Base-by-base conservation (phyloP, 805 yeast genomes). In the Hyphopichia homilentoma region DNA sequence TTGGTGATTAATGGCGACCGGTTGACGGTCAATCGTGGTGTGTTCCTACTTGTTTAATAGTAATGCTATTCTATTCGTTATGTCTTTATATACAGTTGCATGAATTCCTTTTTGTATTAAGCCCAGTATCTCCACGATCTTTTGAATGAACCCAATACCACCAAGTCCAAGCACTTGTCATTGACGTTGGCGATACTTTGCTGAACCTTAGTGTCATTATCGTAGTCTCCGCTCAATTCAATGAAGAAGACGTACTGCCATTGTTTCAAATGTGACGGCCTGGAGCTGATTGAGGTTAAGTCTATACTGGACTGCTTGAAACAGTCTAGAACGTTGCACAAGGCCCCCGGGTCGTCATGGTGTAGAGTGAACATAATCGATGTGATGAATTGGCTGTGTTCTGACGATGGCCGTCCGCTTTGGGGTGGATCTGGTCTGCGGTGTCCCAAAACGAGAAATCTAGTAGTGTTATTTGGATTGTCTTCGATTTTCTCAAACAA, bases 161-260 rank as follows among this genome's bases (percentile, higher is more conserved):
- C 75, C 50, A 79, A 60, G 24, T 70, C 73, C 32, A 67, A 51
- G 32, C 82, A 75, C 20, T 54, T 58, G 2, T 45, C 43, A 17
- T 64, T 48, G 25, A 83, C 54, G 26, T 72, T 73, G 2, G 50
- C 32, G 26, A 79, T 38, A 28, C 74, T 73, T 19, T 39, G 36
- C 33, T 39, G 41, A 12, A 62, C 48, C 1, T 47, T 47, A 12
- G 58, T 63, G 25, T 49, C 52, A 16, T 52, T 48, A 14, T 42
- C 39, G 2, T 43, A 40, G 30, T 63, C 49, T 3, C 78, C 77
- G 54, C 71, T 66, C 20, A 78, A 74, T 49, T 88, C 97, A 7
- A 84, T 74, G 47, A 84, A 87, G 58, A 85, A 88, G 3, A 83
- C 78, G 47, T 87, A 85, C 41, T 81, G 81, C 96, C 96, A 88